Evolutionary conservation across 2,329 filamentous ascomycete genomes (phyloP), one percentile per base, ranked within the genome.

Genomic region (Trichoderma atroviride): DNA sequence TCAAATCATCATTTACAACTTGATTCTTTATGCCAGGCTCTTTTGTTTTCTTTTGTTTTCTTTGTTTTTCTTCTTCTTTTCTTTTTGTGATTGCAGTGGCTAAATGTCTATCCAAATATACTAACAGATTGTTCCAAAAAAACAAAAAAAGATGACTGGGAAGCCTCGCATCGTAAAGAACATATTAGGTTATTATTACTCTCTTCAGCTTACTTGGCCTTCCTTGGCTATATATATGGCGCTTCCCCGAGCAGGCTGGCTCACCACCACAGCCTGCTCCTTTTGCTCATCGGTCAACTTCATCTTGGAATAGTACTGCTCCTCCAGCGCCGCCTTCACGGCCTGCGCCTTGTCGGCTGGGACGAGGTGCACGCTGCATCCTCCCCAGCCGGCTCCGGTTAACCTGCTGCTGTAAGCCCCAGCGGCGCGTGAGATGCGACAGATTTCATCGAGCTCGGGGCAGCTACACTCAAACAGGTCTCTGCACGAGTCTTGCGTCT

Each of bases 311-410:
- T 96, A 98, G 79, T 98, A 99, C 77, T 94, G 89, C 72, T 86
- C 86, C 75, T 92, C 88, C 86, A 96, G 89, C 5, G 92, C 92
- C 75, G 87, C 85, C 78, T 88, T 93, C 27, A 99, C 92, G 31
- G 83, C 87, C 5, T 91, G 89, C 0, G 97, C 91, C 80, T 91
- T 95, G 75, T 93, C 87, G 69, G 89, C 92, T 0, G 95, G 92
- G 64, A 98, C 91, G 69, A 99, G 86, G 82, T 99, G 96, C 69
- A 99, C 95, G 71, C 89, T 96, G 82, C 96, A 98, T 2, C 96
- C 96, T 71, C 96, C 96, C 96, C 96, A 99, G 3, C 96, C 96
- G 0, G 96, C 96, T 50, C 96, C 96, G 0, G 95, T 98, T 74
- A 97, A 82, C 31, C 95, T 85, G 74, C 92, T 94, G 33, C 95